Conservation (phyloP, 352 stramenopile species). For the Globisporangium camurandrum region DNA sequence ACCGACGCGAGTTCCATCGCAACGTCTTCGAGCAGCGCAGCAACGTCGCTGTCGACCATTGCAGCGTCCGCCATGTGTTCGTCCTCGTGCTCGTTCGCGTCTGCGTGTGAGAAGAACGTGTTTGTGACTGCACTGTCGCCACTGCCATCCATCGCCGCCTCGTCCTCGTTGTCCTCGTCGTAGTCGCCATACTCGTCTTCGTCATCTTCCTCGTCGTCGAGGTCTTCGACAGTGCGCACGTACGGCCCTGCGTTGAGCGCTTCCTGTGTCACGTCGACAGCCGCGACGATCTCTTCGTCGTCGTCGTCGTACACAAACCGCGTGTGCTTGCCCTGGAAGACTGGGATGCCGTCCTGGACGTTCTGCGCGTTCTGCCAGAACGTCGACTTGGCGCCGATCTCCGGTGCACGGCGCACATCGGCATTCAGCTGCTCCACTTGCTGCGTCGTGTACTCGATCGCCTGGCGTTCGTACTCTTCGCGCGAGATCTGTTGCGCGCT, state of each 20-base stretch:
- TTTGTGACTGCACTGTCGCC: constrained; percentile 13
- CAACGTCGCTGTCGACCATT: constrained; percentile 27
- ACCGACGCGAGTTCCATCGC: constrained; percentile 65
- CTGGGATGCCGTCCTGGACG: constrained; percentile 43
- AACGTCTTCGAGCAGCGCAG: constrained; percentile 51
- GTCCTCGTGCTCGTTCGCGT: constrained; percentile 16
- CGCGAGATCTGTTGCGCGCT: constrained; percentile 30
- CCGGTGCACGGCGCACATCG: constrained; percentile 38
- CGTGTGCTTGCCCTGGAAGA: constrained; percentile 77
- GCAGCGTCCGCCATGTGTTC: constrained; percentile 8
- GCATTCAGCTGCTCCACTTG: constrained; percentile 59
- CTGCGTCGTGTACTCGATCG: constrained; percentile 58
- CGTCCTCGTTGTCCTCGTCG: constrained; percentile 17
- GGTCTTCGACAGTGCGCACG: constrained; percentile 54
- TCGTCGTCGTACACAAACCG: constrained; percentile 76
- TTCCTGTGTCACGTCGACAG: constrained; percentile 57
- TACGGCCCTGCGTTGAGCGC: constrained; percentile 34
- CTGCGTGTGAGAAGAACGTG: constrained; percentile 12
- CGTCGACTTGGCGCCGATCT: constrained; percentile 38
- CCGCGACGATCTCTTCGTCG: constrained; percentile 54
- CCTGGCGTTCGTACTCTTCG: constrained; percentile 51
- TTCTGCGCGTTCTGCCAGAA: constrained; percentile 66
- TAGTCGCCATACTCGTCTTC: constrained; percentile 32
- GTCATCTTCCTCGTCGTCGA: constrained; percentile 34
- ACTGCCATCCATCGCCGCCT: neutral